Conservation (phyloP, 1,284 basidiomycete genomes). For the Cryptococcus sp. region DNA sequence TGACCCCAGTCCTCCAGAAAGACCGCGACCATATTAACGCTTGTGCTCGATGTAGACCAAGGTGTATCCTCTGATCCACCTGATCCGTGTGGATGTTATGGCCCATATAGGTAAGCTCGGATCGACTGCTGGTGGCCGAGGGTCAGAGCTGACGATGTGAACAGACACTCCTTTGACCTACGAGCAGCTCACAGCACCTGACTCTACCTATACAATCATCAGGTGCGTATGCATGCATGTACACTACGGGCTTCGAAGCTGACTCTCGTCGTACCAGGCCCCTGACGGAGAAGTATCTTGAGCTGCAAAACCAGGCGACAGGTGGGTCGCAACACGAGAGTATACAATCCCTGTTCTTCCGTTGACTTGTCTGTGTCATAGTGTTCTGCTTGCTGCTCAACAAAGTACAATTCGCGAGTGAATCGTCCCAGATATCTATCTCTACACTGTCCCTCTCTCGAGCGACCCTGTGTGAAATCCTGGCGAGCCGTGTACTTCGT, state of each 20-base stretch:
- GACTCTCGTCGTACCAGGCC: conserved; percentile 25
- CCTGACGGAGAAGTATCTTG: conserved; percentile 48
- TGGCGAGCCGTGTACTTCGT: conserved; percentile 76
- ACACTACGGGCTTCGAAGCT: not conserved
- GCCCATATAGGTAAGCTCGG: conserved; percentile 46
- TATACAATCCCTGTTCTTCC: too few species aligned
- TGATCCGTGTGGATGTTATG: conserved; percentile 49
- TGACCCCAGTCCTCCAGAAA: not conserved
- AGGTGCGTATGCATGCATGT: conserved; percentile 29
- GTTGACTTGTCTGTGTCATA: conserved; percentile 10
- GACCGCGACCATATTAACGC: not conserved
- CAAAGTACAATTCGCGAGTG: conserved; percentile 76
- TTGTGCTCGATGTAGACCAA: conserved; percentile 23
- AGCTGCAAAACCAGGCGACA: conserved; percentile 43
- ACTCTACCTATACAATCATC: conserved; percentile 81
- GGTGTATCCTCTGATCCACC: conserved; percentile 50
- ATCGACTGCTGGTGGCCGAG: not conserved
- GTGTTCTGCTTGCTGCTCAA: conserved; percentile 88
- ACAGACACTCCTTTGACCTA: conserved; percentile 71
- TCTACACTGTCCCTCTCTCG: conserved; percentile 67
- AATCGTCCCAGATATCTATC: conserved; percentile 57
- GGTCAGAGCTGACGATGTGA: not conserved
- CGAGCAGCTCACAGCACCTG: conserved; percentile 73
- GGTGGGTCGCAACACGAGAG: conserved; percentile 26
- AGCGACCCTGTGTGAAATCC: conserved; percentile 79